Evolutionary conservation across 2,329 filamentous ascomycete species (phyloP).

Genomic region (Paraconiothyrium sp.): DNA sequence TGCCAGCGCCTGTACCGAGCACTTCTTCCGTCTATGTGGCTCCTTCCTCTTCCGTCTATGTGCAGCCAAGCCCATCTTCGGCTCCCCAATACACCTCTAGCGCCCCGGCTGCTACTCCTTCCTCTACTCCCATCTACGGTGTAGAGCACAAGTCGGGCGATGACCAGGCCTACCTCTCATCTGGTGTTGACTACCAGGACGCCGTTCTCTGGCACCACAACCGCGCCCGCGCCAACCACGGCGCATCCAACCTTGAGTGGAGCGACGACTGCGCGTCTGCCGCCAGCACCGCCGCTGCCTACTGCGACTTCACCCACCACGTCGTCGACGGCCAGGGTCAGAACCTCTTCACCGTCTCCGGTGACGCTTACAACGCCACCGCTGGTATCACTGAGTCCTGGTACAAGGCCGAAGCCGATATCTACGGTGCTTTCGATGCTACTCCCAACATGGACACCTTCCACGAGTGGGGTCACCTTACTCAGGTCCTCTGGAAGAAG

Average conservation of each 20-base stretch:
- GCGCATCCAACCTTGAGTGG: constrained; percentile 72
- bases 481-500: constrained; percentile 50
- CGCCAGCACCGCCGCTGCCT: constrained; percentile 74
- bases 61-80: constrained; percentile 15
- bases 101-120: constrained; percentile 20
- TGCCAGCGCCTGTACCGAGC: constrained; percentile 11
- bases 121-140: constrained; percentile 20
- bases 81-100: constrained; percentile 7
- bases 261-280: constrained; percentile 65
- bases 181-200: constrained; percentile 39
- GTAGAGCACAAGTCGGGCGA: constrained; percentile 30
- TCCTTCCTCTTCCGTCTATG: constrained; percentile 2
- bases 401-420: constrained; percentile 80
- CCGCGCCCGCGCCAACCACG: constrained; percentile 84
- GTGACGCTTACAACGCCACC: constrained; percentile 64
- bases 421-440: constrained; percentile 17
- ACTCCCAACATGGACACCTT: constrained; percentile 57
- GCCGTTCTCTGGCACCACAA: constrained; percentile 78
- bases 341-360: constrained; percentile 81
- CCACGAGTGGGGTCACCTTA: constrained; percentile 47
- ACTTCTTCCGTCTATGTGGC: constrained; percentile 11
- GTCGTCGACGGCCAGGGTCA: constrained; percentile 75
- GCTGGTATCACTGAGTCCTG: constrained; percentile 81
- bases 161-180: constrained; percentile 36
- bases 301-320: constrained; percentile 76